phyloP scores from a whole-genome alignment of 1,139 yeast genomes.

The Geotrichum europaeum region DNA sequence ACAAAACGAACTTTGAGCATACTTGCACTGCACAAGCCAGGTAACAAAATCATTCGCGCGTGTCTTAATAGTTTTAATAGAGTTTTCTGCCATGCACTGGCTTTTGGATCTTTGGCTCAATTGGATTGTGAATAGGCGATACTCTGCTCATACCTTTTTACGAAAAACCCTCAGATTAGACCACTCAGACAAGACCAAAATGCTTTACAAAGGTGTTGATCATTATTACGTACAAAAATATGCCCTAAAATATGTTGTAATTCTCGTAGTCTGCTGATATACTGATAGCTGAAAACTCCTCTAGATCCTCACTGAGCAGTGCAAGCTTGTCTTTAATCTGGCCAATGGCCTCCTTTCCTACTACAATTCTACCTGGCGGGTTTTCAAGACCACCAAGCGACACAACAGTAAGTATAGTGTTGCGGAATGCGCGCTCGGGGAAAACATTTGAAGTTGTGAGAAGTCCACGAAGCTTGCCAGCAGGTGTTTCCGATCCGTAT shows the following conservation, averaged over 20 bases:
- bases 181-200: too few relatives aligned
- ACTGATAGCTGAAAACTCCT: conserved; percentile 26
- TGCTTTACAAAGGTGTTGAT: background rate
- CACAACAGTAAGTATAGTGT: conserved; percentile 27
- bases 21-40: too few relatives aligned
- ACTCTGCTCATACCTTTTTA: too few relatives aligned
- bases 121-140: too few relatives aligned
- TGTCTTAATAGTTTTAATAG: too few relatives aligned
- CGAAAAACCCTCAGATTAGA: too few relatives aligned
- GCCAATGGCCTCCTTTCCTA: conserved; percentile 31
- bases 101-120: too few relatives aligned
- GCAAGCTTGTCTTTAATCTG: conserved; percentile 30
- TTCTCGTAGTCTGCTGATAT: conserved; percentile 21
- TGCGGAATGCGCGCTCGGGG: conserved; percentile 26
- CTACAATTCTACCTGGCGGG: conserved; percentile 32
- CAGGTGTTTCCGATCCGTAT: conserved; percentile 20
- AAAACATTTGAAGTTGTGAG: conserved; percentile 23
- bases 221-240: background rate
- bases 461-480: conserved; percentile 22
- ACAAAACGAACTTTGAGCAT: too few relatives aligned
- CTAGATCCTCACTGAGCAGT: conserved; percentile 32
- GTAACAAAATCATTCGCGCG: too few relatives aligned
- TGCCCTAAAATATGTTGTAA: conserved; percentile 2
- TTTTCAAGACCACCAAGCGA: conserved; percentile 32
- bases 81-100: too few relatives aligned